Conservation (phyloP, 176 grass and related monocot species). For the Carex myosuroides region DNA sequence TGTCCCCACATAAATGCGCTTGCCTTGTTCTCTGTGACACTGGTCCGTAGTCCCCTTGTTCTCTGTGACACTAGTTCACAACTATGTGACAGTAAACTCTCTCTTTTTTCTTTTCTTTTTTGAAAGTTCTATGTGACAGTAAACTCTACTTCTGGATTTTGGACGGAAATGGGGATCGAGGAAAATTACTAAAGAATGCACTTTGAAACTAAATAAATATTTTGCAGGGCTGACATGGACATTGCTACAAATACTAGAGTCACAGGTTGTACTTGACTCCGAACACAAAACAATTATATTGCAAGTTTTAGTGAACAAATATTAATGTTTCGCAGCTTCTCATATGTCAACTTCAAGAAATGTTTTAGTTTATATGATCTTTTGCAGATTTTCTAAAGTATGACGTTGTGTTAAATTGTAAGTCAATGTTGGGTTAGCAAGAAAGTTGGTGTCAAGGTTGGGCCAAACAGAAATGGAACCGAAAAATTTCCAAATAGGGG, state of each 20-base stretch:
- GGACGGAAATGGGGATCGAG: neutral
- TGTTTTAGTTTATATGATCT: neutral
- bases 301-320: neutral
- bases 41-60: neutral
- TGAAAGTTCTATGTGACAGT: neutral
- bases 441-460: neutral
- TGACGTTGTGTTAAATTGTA: neutral
- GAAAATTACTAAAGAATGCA: neutral
- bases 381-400: neutral
- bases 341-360: neutral
- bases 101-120: neutral
- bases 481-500: neutral
- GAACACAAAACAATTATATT: neutral
- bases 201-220: neutral
- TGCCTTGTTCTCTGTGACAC: neutral
- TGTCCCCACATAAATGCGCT: slow-evolving; percentile 30
- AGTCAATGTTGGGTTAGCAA: neutral
- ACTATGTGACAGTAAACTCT: neutral
- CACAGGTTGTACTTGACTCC: neutral
- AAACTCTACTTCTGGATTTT: neutral
- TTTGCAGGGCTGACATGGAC: neutral
- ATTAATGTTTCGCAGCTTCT: neutral
- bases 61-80: neutral
- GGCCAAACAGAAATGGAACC: neutral
- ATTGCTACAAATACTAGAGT: neutral